Base-by-base conservation (phyloP, 1,139 yeast genomes). In the Yamadazyma conglobata region DNA sequence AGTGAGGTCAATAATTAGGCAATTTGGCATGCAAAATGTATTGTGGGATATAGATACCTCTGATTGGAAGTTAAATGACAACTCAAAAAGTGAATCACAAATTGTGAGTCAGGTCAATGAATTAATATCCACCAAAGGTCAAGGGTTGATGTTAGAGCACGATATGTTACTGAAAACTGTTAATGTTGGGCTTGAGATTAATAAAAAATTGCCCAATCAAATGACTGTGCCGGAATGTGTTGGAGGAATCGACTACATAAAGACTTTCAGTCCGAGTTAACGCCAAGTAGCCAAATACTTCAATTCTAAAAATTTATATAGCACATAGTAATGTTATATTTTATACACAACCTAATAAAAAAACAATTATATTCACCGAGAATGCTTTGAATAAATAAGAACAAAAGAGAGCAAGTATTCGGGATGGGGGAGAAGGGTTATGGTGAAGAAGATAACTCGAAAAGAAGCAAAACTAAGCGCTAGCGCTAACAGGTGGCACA, bases 41-140 rank as follows among this genome's bases (percentile, higher is more conserved):
- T 60, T 91, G 27, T 89, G 97, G 98, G 93, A 88, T 52, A 77
- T 75, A 46, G 97, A 89, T 54, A 78, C 96, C 0, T 80, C 81
- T 58, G 97, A 91, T 56, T 89, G 97, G 97, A 77, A 79, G 55
- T 60, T 88, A 43, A 66, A 74, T 32, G 40, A 33, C 13, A 32
- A 39, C 55, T 44, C 52, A 11, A 63, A 70, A 37, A 67, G 73
- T 1, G 77, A 73, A 34, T 47, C 50, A 3, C 73, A 73, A 26
- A 77, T 88, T 20, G 59, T 67, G 29, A 48, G 54, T 4, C 87
- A 82, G 28, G 77, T 84, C 3, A 50, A 48, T 5, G 50, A 47
- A 10, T 26, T 30, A 15, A 85, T 91, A 79, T 64, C 61, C 32
- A 27, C 35, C 1, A 42, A 50, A 8, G 56, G 63, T 1, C 42